Conservation (phyloP, 805 yeast genomes). For the Metschnikowia kunwiensis region DNA sequence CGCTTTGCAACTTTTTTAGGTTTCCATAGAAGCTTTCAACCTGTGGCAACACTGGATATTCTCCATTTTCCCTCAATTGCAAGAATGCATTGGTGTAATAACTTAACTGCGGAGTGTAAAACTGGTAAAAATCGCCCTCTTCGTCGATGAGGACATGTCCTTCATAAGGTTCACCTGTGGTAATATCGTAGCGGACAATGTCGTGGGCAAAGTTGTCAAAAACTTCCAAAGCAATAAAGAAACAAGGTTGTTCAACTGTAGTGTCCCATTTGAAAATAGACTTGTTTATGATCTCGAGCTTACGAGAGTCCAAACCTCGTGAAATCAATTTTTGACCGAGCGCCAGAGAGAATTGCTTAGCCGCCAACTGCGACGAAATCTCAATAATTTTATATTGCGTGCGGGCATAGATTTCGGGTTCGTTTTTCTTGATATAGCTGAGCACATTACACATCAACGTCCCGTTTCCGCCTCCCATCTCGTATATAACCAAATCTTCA, state of each 20-base stretch:
- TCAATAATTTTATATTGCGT: slow-evolving; percentile 73
- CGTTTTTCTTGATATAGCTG: slow-evolving; percentile 55
- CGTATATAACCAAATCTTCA: slow-evolving; percentile 71
- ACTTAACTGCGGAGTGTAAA: slow-evolving; percentile 61
- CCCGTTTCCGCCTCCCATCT: slow-evolving; percentile 90
- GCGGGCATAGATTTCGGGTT: slow-evolving; percentile 70
- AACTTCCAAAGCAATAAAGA: slow-evolving; percentile 76
- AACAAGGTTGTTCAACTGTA: slow-evolving; percentile 61
- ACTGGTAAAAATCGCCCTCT: slow-evolving; percentile 72
- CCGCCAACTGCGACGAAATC: slow-evolving; percentile 60
- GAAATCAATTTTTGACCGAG: slow-evolving; percentile 30
- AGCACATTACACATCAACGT: slow-evolving; percentile 75
- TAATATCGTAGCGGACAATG: slow-evolving; percentile 68
- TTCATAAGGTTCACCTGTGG: slow-evolving; percentile 65
- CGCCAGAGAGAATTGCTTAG: slow-evolving; percentile 47
- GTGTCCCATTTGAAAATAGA: slow-evolving; percentile 75
- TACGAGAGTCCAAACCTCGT: slow-evolving; percentile 49
- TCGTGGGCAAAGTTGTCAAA: slow-evolving; percentile 85
- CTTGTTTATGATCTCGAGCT: slow-evolving; percentile 64
- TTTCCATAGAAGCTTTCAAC: slow-evolving; percentile 23
- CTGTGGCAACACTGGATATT: slow-evolving; percentile 32
- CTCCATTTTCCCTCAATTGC: slow-evolving; percentile 50
- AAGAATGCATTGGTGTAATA: slow-evolving; percentile 54
- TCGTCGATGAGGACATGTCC: slow-evolving; percentile 74
- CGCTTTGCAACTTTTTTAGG: slow-evolving; percentile 25